Evolutionary conservation across 345 rosid species (phyloP).

Genomic region (Garcia nutans): DNA sequence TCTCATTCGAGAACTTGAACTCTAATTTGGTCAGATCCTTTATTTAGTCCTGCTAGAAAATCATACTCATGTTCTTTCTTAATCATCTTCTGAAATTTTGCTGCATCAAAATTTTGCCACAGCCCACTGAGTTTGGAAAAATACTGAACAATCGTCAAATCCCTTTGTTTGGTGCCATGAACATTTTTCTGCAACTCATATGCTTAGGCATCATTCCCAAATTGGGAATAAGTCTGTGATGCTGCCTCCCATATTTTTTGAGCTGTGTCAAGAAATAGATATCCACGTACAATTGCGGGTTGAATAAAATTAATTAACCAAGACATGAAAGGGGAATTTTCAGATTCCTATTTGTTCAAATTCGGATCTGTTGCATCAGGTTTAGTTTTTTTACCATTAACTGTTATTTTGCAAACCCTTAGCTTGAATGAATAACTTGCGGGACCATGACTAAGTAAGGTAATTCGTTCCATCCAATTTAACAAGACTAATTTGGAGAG

Average conservation of each 20-base stretch:
- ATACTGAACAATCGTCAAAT: no score
- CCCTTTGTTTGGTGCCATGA: not conserved
- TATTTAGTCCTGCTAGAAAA: not conserved
- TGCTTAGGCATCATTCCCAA: not conserved
- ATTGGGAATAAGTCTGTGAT: not conserved
- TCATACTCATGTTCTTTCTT: not conserved
- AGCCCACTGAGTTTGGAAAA: not conserved
- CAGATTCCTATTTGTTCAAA: no score
- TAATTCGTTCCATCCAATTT: not conserved
- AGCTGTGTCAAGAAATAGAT: not conserved
- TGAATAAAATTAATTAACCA: not conserved
- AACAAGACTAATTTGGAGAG: not conserved
- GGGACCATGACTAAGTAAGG: not conserved
- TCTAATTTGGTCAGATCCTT: not conserved
- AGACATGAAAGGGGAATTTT: not conserved
- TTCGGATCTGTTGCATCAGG: not conserved
- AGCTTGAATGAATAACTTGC: constrained; percentile 1
- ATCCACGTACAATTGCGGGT: not conserved
- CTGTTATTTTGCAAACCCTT: not conserved
- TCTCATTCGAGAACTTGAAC: not conserved
- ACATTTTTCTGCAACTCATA: not conserved
- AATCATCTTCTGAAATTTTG: not conserved
- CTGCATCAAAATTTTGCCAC: not conserved
- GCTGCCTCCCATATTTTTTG: not conserved
- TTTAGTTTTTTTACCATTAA: not conserved